Evolutionary conservation across 495 filamentous ascomycete species (phyloP).

Genomic region (Aspergillus hancockii): DNA sequence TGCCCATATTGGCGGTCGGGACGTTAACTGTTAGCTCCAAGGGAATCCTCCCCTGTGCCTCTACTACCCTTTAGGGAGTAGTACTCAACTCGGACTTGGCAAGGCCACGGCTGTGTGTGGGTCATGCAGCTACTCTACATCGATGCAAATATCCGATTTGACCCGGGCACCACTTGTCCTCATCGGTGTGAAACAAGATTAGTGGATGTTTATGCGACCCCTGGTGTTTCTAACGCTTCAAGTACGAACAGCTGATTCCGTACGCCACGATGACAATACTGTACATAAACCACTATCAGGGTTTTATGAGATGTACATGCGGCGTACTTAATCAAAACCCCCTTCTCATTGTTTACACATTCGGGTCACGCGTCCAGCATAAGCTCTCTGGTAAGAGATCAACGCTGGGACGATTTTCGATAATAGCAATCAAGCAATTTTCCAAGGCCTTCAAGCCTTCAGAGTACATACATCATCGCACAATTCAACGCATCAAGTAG

Average conservation of each 20-base stretch:
- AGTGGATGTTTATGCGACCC: not conserved
- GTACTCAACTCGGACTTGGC: not conserved
- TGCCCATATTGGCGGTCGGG: not conserved
- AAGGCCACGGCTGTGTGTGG: not conserved
- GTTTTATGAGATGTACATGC: not conserved
- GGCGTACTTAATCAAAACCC: conserved; percentile 1
- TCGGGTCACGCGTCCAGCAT: too few relatives aligned
- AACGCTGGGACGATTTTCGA: too few relatives aligned
- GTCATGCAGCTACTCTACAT: not conserved
- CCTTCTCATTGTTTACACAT: too few relatives aligned
- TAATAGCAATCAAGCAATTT: too few relatives aligned
- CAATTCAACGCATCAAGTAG: not conserved
- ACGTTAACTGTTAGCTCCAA: not conserved
- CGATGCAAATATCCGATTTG: not conserved
- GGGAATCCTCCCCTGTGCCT: not conserved
- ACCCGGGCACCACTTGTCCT: not conserved
- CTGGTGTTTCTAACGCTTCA: not conserved
- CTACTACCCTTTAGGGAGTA: not conserved
- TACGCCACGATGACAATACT: not conserved
- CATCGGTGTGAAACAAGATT: not conserved
- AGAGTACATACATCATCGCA: conserved; percentile 4
- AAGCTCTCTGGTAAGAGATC: too few relatives aligned
- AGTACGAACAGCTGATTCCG: not conserved
- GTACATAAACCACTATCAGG: not conserved
- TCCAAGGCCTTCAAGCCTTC: too few relatives aligned